These are phyloP conservation scores for Melanomma pulvis-pyrius DNA, from an alignment of 495 filamentous ascomycete species.

Conservation along the genomic window DNA sequence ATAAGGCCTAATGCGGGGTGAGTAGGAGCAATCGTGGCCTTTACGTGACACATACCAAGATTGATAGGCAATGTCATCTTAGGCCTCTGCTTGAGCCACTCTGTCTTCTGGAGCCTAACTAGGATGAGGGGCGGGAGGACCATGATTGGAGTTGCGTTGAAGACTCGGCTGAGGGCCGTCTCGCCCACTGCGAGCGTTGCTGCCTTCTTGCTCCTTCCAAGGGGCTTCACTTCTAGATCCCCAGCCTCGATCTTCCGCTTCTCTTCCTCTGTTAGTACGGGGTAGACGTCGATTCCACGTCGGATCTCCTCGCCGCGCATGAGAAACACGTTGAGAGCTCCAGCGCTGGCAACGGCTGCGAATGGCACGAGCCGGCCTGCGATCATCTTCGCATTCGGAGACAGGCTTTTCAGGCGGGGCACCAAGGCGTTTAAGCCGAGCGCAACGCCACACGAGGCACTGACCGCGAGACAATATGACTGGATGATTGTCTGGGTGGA, in stretches of 20 bases:
- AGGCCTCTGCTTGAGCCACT: slow-evolving; percentile 74
- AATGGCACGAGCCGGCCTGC: slow-evolving; percentile 88
- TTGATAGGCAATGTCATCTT: slow-evolving; percentile 76
- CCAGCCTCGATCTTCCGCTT: slow-evolving; percentile 58
- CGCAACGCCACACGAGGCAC: slow-evolving; percentile 89
- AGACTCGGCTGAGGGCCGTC: slow-evolving; percentile 82
- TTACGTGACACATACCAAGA: slow-evolving; percentile 54
- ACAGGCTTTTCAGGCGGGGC: slow-evolving; percentile 75
- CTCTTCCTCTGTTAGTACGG: slow-evolving; percentile 62
- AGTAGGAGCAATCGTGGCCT: background rate
- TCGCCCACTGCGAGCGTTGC: slow-evolving; percentile 87
- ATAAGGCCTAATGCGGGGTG: slow-evolving; percentile 58
- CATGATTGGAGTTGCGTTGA: slow-evolving; percentile 97
- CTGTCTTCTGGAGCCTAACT: slow-evolving; percentile 74
- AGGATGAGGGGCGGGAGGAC: slow-evolving; percentile 84
- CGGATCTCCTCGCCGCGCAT: slow-evolving; percentile 97
- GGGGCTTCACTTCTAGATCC: slow-evolving; percentile 61
- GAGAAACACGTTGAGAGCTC: slow-evolving; percentile 90
- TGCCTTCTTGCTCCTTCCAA: slow-evolving; percentile 86
- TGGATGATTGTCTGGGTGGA: slow-evolving; percentile 76
- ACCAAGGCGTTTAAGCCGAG: slow-evolving; percentile 89
- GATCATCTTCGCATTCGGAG: slow-evolving; percentile 71
- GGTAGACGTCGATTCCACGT: slow-evolving; percentile 92
- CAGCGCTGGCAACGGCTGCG: slow-evolving; percentile 87
- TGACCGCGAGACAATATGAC: slow-evolving; percentile 90